These are phyloP conservation scores for Astrocystis sublimbata DNA, from an alignment of 495 filamentous ascomycete genomes.

Conservation along the genomic window DNA sequence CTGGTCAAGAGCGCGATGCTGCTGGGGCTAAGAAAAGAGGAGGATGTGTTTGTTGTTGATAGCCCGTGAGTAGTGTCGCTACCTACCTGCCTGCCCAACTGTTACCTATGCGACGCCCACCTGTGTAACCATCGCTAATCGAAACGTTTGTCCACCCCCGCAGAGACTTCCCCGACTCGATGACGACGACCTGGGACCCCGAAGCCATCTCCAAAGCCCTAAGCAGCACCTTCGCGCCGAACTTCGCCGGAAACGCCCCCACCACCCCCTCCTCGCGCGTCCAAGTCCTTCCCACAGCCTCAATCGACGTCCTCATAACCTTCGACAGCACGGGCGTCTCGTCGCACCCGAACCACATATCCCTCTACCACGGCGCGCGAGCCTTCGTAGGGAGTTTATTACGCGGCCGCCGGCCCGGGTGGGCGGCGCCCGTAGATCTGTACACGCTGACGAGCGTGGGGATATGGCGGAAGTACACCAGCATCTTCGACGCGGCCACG, in stretches of 20 bases:
- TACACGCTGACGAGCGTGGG: slow-evolving; percentile 77
- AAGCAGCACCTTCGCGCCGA: slow-evolving; percentile 66
- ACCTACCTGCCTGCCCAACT: neutral
- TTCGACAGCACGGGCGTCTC: slow-evolving; percentile 83
- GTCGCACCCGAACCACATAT: slow-evolving; percentile 87
- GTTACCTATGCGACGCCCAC: neutral
- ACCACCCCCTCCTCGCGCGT: slow-evolving; percentile 28
- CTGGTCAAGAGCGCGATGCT: slow-evolving; percentile 72
- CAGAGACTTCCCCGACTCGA: slow-evolving; percentile 81
- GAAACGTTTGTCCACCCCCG: too few species aligned
- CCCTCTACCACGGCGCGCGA: slow-evolving; percentile 78
- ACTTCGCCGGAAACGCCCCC: slow-evolving; percentile 41
- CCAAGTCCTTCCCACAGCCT: slow-evolving; percentile 52
- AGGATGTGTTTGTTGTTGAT: slow-evolving; percentile 82
- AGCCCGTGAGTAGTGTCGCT: slow-evolving; percentile 60
- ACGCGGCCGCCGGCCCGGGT: slow-evolving; percentile 62
- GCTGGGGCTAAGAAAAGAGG: slow-evolving; percentile 69
- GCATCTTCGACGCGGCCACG: slow-evolving; percentile 68
- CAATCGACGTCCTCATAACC: slow-evolving; percentile 81
- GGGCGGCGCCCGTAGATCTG: slow-evolving; percentile 70
- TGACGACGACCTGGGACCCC: slow-evolving; percentile 74
- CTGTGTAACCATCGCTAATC: too few species aligned
- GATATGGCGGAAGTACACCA: slow-evolving; percentile 76
- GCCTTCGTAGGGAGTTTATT: slow-evolving; percentile 65
- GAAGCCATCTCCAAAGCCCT: slow-evolving; percentile 67